Percentiles rank a stretch among this genome's conserved stretches.
phyloP scores from a whole-genome alignment of 2,329 filamentous ascomycete species.

The Pseudocercospora cruenta region DNA sequence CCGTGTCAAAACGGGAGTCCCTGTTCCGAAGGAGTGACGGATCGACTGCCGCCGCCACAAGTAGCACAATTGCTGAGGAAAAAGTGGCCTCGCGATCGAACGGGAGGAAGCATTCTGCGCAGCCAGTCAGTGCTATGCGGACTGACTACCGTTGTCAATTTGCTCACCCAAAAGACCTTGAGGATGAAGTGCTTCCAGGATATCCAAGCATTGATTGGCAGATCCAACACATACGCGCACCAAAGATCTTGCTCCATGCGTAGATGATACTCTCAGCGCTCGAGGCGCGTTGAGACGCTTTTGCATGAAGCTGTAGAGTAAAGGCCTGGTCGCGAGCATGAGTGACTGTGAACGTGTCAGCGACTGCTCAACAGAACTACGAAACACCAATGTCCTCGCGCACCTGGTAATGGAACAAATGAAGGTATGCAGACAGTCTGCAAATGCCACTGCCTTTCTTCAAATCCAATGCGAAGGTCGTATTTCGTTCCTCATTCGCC shows the following conservation, averaged over 20 bases:
- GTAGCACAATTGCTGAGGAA: constrained; percentile 27
- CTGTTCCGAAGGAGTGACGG: constrained; percentile 23
- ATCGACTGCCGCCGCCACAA: constrained; percentile 27
- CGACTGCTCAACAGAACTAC: not conserved
- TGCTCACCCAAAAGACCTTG: constrained; percentile 20
- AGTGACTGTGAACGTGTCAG: constrained; percentile 7
- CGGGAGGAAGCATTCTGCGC: constrained; percentile 27
- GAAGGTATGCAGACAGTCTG: constrained; percentile 29
- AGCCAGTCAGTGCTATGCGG: not conserved
- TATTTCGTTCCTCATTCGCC: constrained; percentile 28
- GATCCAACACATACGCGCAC: constrained; percentile 18
- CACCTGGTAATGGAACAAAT: constrained; percentile 33
- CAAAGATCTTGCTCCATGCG: constrained; percentile 17
- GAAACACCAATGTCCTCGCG: not conserved
- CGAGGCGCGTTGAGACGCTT: constrained; percentile 12
- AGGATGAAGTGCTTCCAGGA: constrained; percentile 15
- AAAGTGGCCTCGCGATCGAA: constrained; percentile 30
- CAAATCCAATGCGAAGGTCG: constrained; percentile 23
- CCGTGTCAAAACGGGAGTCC: constrained; percentile 15
- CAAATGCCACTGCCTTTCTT: constrained; percentile 10
- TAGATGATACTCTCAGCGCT: constrained; percentile 14
- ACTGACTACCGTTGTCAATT: not conserved
- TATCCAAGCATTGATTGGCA: constrained; percentile 19
- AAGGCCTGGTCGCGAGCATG: constrained; percentile 19
- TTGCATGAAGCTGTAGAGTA: constrained; percentile 18